Base-by-base conservation (phyloP, 2,329 filamentous ascomycete species). In the Ophiostoma sp. region DNA sequence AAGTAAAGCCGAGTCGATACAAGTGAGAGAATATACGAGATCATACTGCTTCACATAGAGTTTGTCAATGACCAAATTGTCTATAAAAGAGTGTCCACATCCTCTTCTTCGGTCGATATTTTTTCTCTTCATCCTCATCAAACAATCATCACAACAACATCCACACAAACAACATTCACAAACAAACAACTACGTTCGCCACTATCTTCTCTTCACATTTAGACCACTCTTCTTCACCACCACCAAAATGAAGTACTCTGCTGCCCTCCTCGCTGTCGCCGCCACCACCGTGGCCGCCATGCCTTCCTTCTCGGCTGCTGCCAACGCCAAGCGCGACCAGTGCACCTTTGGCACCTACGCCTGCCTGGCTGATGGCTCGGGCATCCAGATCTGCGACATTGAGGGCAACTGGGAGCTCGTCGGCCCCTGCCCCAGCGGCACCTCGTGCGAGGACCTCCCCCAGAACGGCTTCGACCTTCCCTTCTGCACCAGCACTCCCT, bases 301-400 rank as follows among this genome's bases (percentile, higher is more conserved):
- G 28, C 70, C 74, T 2, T 50, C 74, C 8, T 31, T 52, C 17
- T 19, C 71, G 39, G 36, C 12, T 9, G 25, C 72, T 4, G 25
- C 73, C 45, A 17, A 55, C 11, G 48, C 48, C 31, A 74, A 74
- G 70, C 61, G 66, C 42, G 61, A 39, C 48, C n/a, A 39, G 36
- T 79, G 78, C 76, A 75, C 68, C 1, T 78, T 78, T 66, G 78
- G 78, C 76, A 77, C 73, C 61, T 79, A 79, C 72, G 74, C 75
- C 45, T 79, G 78, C 77, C 76, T 75, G 25, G 71, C 36, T 42
- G 73, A 76, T 72, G 74, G 73, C 74, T 74, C 73, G 2, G 77
- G 76, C 71, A 78, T 79, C 73, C 73, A 78, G 75, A 74, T 79
- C 74, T 79, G 78, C 75, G 42, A 78, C 76, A 52, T 78, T n/a